Base-by-base conservation (phyloP, 306 rosid genomes). In the Begonia loranthoides region DNA sequence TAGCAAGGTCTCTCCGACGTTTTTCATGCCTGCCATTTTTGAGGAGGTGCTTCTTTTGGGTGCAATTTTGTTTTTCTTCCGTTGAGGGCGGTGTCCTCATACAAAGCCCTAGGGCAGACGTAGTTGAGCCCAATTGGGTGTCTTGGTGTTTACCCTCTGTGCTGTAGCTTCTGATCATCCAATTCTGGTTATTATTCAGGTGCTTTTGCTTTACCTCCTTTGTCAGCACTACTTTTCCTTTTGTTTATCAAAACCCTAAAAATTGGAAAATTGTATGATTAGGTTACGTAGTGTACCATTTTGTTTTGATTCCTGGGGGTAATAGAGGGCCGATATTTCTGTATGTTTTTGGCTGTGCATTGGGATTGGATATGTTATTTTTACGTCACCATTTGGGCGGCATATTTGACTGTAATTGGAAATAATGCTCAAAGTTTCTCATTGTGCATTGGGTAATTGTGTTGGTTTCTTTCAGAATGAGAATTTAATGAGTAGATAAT, bases 21-120 rank as follows among this genome's bases (percentile, higher is more conserved):
- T 33, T 34, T 82, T 49, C 80, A 76, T 78, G 80, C 56, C 77
- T 83, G 67, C 58, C 89, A 82, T 84, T 84, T 72, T 41, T 70
- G 43, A 21, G 54, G 24, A 19, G 60, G 57, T 67, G 54, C 58
- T 73, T 60, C 52, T 56, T 70, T 66, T 69, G 76, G 65, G 79
- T 77, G 67, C 75, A 48, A 85, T 60, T 78, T 85, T 53, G 49
- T 13, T 44, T 52, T 58, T 45, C 50, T 65, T 50, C 22, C 49
- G 61, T 54, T 57, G 72, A 64, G 49, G 57, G 54, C 48, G 43
- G 45, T 49, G 16, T 54, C 64, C 49, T 63, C 55, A 51, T 68
- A 69, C 80, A 67, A 92, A 90, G 87, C 99, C 99, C 99, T 92
- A 92, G 95, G 80, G 67, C 67, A 65, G 63, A 73, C 56, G 55